Evolutionary conservation across 345 rosid species (phyloP), one percentile per base, ranked within the genome.

Genomic region (Eucalyptus polybractea): DNA sequence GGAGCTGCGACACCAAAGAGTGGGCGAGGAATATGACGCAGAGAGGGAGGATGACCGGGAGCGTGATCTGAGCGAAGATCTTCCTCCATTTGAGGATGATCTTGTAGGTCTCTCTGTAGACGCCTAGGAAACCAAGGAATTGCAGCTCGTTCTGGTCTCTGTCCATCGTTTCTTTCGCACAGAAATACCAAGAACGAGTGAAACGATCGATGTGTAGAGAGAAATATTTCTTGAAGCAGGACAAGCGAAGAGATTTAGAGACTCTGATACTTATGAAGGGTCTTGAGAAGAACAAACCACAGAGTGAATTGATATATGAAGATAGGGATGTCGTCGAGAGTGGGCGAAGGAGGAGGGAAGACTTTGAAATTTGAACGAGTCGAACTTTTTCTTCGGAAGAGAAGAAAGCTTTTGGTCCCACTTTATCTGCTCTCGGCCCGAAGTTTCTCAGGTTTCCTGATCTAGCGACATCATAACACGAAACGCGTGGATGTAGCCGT

Each of bases 11-110:
- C 22, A 88, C 86, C 49, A 27, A 81, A 40, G 91, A 65, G 60
- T 94, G 91, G 49, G 91, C 92, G 0, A 94, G 87, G 91, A 88
- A 88, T 91, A 94, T 88, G 91, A 93, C 45, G 50, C 93, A 87
- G 51, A 95, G 91, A 33, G 96, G 97, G 88, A 94, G 91, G 56
- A 95, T 91, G 3, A 95, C 37, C 86, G 93, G 80, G 0, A 94
- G 91, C 4, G 94, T 92, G 42, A 95, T 94, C 40, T 91, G 93
- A 60, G 85, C 44, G 90, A 95, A 94, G 90, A 94, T 90, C 91
- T 91, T 93, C 80, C 86, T 89, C 92, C 92, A 91, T 83, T 91
- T 54, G 87, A 89, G 91, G 87, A 95, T 92, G 90, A 91, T 90
- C 80, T 89, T 91, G 90, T 85, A 90, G n/a, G 96, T 89, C 85